Evolutionary conservation across 805 yeast genomes (phyloP).

Genomic region (Hanseniaspora pseudoguilliermondii): DNA sequence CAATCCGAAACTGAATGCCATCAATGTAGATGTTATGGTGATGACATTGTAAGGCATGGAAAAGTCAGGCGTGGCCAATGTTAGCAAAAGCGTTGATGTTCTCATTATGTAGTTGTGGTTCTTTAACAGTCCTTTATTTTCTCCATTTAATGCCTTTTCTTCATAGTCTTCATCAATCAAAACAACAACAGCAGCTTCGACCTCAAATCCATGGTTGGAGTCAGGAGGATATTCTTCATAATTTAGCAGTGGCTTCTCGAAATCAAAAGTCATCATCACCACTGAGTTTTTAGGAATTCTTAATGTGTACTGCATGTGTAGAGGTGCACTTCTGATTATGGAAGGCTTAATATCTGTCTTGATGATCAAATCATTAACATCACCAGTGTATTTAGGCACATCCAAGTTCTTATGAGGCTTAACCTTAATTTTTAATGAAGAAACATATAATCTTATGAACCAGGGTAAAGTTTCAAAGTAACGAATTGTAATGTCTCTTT

Average conservation of each 20-base stretch:
- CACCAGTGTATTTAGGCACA: conserved; percentile 13
- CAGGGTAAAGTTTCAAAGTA: conserved; percentile 83
- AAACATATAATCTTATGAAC: conserved; percentile 76
- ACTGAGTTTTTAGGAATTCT: conserved; percentile 51
- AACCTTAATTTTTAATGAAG: conserved; percentile 39
- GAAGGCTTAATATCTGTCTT: conserved; percentile 62
- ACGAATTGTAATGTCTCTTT: conserved; percentile 36
- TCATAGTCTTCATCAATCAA: conserved; percentile 30
- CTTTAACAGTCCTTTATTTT: conserved; percentile 28
- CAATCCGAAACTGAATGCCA: conserved; percentile 85
- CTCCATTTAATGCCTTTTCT: conserved; percentile 47
- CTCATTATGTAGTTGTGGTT: conserved; percentile 39
- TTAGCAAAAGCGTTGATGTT: conserved; percentile 73
- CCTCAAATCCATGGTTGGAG: conserved; percentile 93
- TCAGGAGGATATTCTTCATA: conserved; percentile 97
- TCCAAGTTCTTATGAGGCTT: background rate
- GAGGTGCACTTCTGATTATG: conserved; percentile 64
- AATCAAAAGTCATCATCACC: conserved; percentile 54
- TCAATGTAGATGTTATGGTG: conserved; percentile 80
- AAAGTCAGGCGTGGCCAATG: conserved; percentile 93
- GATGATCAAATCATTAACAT: conserved; percentile 30
- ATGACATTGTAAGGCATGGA: conserved; percentile 98
- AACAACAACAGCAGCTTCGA: conserved; percentile 77
- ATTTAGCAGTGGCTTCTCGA: conserved; percentile 74
- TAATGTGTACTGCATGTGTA: conserved; percentile 63